Evolutionary conservation across 495 filamentous ascomycete species (phyloP), one percentile per base, ranked within the genome.

Genomic region (Evansstolkia leycettana): DNA sequence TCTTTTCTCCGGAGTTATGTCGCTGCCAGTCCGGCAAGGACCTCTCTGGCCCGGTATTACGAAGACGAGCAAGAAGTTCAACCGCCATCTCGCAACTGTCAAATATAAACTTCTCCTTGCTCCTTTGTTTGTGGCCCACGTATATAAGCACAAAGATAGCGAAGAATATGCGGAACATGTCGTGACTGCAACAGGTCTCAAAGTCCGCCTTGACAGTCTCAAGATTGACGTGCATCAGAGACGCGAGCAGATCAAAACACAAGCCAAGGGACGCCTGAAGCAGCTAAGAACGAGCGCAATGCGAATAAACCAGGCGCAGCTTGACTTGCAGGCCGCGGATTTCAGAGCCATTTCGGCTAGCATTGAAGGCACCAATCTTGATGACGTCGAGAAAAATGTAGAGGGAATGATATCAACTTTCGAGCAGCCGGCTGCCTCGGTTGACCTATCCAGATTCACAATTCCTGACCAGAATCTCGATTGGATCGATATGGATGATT

Each of bases 401-500:
- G 71, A 77, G 37, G 65, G 67, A 46, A 67, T 62, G 28, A 60
- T 75, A 19, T 76, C 73, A 1, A 57, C 65, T 6, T 73, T 72
- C 40, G 69, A 76, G 39, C 63, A 73, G 29, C 64, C 68, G 15
- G 50, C 59, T 17, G 43, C 62, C 2, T 53, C 59, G 7, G 72
- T 70, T 5, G 86, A 96, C 57, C 66, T 94, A 29, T 93, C 88
- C 12, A 76, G 81, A 18, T 96, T 96, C 52, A 86, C 76, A 0
- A 94, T 98, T 38, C 86, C 87, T 0, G 90, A 98, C 50, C 84
- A 88, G 25, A 90, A 98, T 53, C 74, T 84, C 45, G 79, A 76
- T 35, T 98, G 90, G 90, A 81, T 96, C 48, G 90, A 98, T 52
- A 95, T 96, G 87, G 90, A 98, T 57, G 90, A 98, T 52, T 96